Percentiles rank a stretch among this genome's conserved stretches.
Conservation (phyloP, 306 rosid genomes). For the Sechiopsis laciniata region DNA sequence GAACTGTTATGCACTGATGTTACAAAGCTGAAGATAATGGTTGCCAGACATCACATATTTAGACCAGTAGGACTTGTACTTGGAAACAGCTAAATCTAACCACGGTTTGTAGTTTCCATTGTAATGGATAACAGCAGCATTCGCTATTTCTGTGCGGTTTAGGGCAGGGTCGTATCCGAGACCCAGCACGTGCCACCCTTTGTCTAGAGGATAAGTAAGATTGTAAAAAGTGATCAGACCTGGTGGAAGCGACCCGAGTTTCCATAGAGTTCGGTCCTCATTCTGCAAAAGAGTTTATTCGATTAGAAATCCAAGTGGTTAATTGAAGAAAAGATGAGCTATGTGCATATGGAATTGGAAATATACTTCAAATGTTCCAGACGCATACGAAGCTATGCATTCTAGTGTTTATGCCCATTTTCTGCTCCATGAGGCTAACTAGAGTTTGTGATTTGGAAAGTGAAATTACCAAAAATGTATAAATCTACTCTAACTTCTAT, state of each 20-base stretch:
- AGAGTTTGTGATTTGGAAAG: not conserved
- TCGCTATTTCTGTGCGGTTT: constrained; percentile 68
- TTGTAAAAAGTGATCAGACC: constrained; percentile 88
- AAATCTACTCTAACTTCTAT: not conserved
- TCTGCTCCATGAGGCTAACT: not conserved
- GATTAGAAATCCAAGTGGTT: constrained; percentile 20
- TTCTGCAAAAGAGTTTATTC: constrained; percentile 48
- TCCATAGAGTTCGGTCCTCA: constrained; percentile 93
- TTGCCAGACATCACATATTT: constrained; percentile 68
- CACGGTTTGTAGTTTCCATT: constrained; percentile 98
- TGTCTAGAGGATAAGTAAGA: constrained; percentile 68
- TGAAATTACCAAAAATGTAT: not conserved
- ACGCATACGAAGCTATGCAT: not conserved
- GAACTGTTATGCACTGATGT: constrained; percentile 38
- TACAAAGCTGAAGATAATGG: constrained; percentile 60
- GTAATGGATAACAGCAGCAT: constrained; percentile 88
- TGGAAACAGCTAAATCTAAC: constrained; percentile 87
- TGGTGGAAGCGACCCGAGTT: constrained; percentile 90
- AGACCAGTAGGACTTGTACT: constrained; percentile 86
- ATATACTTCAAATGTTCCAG: not conserved
- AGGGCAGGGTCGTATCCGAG: constrained; percentile 96
- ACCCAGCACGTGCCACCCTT: constrained; percentile 91
- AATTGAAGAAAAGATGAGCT: constrained; percentile 1
- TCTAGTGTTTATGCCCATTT: not conserved
- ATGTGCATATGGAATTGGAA: too few relatives aligned